phyloP scores from a whole-genome alignment of 768 basidiomycete species.

The Boletus barrowsii region DNA sequence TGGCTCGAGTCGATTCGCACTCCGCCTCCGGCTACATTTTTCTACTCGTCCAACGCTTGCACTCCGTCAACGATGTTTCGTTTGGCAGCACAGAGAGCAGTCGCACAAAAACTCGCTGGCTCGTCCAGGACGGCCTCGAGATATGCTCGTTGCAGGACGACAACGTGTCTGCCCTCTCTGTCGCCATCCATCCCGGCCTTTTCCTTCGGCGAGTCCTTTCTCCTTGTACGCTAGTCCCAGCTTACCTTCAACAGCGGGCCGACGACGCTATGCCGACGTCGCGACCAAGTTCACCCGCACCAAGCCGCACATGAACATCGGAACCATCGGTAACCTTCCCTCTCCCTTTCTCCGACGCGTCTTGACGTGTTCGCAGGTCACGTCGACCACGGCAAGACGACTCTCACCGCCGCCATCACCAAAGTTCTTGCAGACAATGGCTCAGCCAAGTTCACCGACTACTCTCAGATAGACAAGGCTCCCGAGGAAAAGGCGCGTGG shows the following conservation, averaged over 20 bases:
- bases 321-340: constrained; percentile 67
- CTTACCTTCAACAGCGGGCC: neutral
- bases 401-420: constrained; percentile 93
- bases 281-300: constrained; percentile 58
- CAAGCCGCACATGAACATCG: constrained; percentile 95
- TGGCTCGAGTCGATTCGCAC: constrained; percentile 19
- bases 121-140: constrained; percentile 2
- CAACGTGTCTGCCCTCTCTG: constrained; percentile 6
- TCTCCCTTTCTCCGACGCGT: constrained; percentile 11
- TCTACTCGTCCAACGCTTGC: neutral
- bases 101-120: neutral
- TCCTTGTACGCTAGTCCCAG: neutral
- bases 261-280: constrained; percentile 73
- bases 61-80: constrained; percentile 26
- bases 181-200: constrained; percentile 1
- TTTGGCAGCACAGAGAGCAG: constrained; percentile 23
- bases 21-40: constrained; percentile 21
- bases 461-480: constrained; percentile 97
- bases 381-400: constrained; percentile 98
- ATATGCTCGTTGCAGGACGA: constrained; percentile 14
- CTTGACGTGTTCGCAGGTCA: constrained; percentile 51
- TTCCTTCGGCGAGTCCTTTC: constrained; percentile 4
- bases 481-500: constrained; percentile 99
- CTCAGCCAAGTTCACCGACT: constrained; percentile 86
- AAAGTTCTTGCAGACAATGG: constrained; percentile 81